Conservation (phyloP, 768 basidiomycete species). For the Chalciporus piperatus region DNA sequence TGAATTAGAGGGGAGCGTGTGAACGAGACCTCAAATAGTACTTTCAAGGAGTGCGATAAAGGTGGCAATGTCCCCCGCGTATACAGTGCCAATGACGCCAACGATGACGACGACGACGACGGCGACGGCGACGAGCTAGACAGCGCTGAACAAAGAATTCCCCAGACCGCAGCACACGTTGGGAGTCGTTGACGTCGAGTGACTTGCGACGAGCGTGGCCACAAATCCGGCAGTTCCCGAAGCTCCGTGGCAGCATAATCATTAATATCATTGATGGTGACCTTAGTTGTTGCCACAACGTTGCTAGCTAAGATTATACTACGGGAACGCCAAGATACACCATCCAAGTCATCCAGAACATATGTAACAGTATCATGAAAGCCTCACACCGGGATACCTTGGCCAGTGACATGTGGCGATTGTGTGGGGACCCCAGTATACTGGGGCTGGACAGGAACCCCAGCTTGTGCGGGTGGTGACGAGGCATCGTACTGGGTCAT, state of each 20-base stretch:
- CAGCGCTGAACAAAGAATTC: conserved; percentile 11
- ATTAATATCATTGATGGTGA: too few species aligned
- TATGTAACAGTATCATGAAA: neutral
- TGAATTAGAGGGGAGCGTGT: conserved; percentile 25
- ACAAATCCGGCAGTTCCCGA: conserved; percentile 25
- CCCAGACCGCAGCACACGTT: conserved; percentile 1
- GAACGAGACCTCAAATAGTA: conserved; percentile 20
- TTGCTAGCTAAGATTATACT: too few species aligned
- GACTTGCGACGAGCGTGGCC: conserved; percentile 7
- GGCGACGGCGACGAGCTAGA: neutral
- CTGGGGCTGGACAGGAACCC: conserved; percentile 6
- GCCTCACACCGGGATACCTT: neutral
- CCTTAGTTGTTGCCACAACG: too few species aligned
- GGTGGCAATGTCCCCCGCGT: conserved; percentile 7
- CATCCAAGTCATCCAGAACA: too few species aligned
- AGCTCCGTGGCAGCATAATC: conserved; percentile 23
- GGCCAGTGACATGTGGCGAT: neutral
- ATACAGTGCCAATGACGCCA: conserved; percentile 8
- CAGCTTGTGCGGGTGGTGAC: neutral
- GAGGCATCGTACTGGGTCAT: conserved; percentile 16
- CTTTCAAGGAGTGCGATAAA: conserved; percentile 11
- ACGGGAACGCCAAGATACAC: too few species aligned
- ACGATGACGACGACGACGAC: conserved; percentile 1
- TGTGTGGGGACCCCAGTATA: neutral
- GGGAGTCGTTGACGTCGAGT: conserved; percentile 15